Evolutionary conservation across 371 early-diverging fungal species (phyloP), one percentile per base, ranked within the genome.

Genomic region (Mucor indicus): DNA sequence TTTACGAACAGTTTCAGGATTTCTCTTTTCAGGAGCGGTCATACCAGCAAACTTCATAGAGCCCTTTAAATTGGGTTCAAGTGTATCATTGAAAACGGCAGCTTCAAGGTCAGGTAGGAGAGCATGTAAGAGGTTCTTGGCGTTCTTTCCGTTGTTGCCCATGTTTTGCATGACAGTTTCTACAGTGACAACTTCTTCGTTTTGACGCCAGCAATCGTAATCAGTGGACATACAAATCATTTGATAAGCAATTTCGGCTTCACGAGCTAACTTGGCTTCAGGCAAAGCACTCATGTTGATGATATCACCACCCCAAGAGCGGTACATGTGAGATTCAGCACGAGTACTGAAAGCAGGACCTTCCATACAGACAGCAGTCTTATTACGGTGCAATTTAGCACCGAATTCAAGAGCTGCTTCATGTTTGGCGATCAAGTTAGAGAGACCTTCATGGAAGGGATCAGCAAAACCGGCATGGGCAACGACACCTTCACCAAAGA

Each of bases 221-320:
- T 98, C 98, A 33, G 98, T 98, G n/a, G 92, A 83, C 98, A 98
- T 98, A 80, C 97, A 97, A 13, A 98, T 80, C 88, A 96, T 90
- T 58, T 93, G 93, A 62, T 98, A 98, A 11, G 92, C 93, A 45
- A 98, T 93, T 74, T 97, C 98, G 30, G 96, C 95, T 71, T 98
- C 98, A 40, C 93, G 81, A 15, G 98, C 98, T 32, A 98, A 77
- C 70, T 98, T 98, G 53, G 97, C 80, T 67, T 98, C 98, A 19
- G 98, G 96, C 44, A 97, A 61, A 16, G 81, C 92, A 23, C 91
- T 87, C 98, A 98, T 98, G 82, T 98, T 98, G 83, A 98, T 94
- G 30, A 98, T 69, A 68, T 90, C 91, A 48, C 80, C 89, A 47
- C 92, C 93, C 91, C 93, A 94, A 37, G 84, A 70, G 17, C 96